These are phyloP conservation scores for Mycena olivaceomarginata DNA, from an alignment of 768 basidiomycete genomes.

Conservation along the genomic window DNA sequence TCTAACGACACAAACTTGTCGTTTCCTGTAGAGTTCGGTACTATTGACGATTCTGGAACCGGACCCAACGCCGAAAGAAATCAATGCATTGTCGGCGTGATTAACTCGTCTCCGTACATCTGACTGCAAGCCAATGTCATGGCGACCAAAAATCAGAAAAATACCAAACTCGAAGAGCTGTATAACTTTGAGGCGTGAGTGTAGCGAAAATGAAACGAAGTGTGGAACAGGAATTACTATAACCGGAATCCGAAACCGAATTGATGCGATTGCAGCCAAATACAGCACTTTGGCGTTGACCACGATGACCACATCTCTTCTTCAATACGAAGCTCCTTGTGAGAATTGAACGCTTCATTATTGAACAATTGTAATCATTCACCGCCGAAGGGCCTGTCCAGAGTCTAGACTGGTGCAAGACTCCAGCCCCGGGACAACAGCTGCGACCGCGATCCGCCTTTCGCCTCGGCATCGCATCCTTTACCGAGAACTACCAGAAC, in stretches of 20 bases:
- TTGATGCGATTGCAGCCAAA: conserved; percentile 1
- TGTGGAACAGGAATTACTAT: too few relatives aligned
- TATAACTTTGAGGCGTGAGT: too few relatives aligned
- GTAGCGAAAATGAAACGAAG: too few relatives aligned
- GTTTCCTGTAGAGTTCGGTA: conserved; percentile 53
- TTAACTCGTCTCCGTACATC: conserved; percentile 66
- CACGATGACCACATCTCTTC: conserved; percentile 79
- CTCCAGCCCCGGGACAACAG: conserved; percentile 83
- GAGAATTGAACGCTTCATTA: conserved; percentile 55
- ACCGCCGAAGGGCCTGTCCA: conserved; percentile 84
- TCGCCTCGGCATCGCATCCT: conserved; percentile 90
- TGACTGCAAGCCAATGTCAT: background rate
- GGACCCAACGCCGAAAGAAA: conserved; percentile 62
- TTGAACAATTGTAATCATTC: conserved; percentile 33
- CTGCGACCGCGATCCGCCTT: conserved; percentile 85
- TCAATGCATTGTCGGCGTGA: conserved; percentile 74
- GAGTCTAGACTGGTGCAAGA: conserved; percentile 92
- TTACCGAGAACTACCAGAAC: conserved; percentile 90
- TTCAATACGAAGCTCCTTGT: conserved; percentile 93
- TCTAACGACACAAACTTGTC: conserved; percentile 71
- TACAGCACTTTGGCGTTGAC: background rate
- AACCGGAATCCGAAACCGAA: too few relatives aligned
- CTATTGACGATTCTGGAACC: conserved; percentile 55
- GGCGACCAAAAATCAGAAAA: background rate
- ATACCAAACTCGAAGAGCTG: too few relatives aligned